Conservation (phyloP, 2,329 filamentous ascomycete genomes). For the Ophiostoma australiae region DNA sequence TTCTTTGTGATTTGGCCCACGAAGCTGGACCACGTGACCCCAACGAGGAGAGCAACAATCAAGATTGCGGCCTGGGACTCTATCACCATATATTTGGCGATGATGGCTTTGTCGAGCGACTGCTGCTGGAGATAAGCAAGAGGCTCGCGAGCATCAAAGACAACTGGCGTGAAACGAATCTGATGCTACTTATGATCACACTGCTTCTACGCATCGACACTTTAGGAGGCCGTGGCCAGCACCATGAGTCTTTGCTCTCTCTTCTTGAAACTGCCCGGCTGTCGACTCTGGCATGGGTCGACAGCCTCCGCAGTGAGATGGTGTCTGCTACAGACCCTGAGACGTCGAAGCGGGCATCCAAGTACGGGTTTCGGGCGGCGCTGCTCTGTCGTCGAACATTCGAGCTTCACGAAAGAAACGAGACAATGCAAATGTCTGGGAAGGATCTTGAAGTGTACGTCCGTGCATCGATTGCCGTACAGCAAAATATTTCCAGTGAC, state of each 20-base stretch:
- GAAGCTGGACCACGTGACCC: slow-evolving; percentile 49
- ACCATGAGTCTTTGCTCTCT: slow-evolving; percentile 24
- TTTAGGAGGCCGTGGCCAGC: slow-evolving; percentile 25
- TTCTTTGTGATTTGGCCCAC: slow-evolving; percentile 49
- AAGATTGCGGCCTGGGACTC: slow-evolving; percentile 35
- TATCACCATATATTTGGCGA: slow-evolving; percentile 48
- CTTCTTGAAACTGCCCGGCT: slow-evolving; percentile 42
- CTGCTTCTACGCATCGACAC: slow-evolving; percentile 42
- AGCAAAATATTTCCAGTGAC: slow-evolving; percentile 22
- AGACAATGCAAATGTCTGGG: not conserved
- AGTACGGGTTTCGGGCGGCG: slow-evolving; percentile 50
- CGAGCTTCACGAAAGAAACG: slow-evolving; percentile 17
- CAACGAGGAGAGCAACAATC: not conserved
- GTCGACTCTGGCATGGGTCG: slow-evolving; percentile 48
- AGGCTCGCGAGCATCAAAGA: slow-evolving; percentile 42
- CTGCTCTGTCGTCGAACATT: slow-evolving; percentile 49
- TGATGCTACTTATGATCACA: slow-evolving; percentile 55
- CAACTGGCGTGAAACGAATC: slow-evolving; percentile 56
- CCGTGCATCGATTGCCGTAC: slow-evolving; percentile 20
- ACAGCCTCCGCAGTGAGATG: slow-evolving; percentile 43
- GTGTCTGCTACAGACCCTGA: slow-evolving; percentile 37
- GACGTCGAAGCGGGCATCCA: slow-evolving; percentile 37
- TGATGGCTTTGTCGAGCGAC: slow-evolving; percentile 42
- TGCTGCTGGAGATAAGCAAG: slow-evolving; percentile 45
- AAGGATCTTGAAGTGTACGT: slow-evolving; percentile 15